Evolutionary conservation across 495 filamentous ascomycete genomes (phyloP).

Genomic region (Penicillium tannophilum): DNA sequence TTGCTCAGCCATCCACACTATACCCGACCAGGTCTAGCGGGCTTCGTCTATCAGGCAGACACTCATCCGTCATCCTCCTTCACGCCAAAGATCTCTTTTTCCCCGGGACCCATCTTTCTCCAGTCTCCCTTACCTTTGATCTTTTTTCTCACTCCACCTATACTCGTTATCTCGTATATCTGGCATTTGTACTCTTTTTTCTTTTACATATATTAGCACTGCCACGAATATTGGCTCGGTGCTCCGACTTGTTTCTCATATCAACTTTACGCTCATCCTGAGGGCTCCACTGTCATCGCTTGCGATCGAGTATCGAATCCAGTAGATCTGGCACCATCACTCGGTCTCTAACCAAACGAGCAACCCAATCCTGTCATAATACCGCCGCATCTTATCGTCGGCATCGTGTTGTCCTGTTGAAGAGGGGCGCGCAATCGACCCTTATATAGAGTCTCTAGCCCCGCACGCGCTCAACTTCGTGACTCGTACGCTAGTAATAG

Average conservation of each 20-base stretch:
- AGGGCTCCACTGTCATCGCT: not conserved
- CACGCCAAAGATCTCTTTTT: slow-evolving; percentile 12
- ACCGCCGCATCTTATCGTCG: not conserved
- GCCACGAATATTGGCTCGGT: not conserved
- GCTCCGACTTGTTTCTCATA: not conserved
- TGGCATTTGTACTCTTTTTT: not conserved
- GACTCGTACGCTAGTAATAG: slow-evolving; percentile 26
- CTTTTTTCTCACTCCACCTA: not conserved
- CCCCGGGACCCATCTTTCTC: slow-evolving; percentile 12
- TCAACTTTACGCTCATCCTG: not conserved
- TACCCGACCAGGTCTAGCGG: slow-evolving; percentile 26
- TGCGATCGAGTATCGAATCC: not conserved
- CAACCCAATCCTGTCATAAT: not conserved
- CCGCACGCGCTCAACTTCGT: slow-evolving; percentile 14
- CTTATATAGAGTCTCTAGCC: slow-evolving; percentile 5
- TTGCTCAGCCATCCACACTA: slow-evolving; percentile 27
- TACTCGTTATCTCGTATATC: not conserved
- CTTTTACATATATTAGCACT: slow-evolving; percentile 2
- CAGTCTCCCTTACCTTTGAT: slow-evolving; percentile 6
- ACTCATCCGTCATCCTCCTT: slow-evolving; percentile 24
- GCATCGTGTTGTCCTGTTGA: slow-evolving; percentile 1
- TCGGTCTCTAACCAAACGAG: not conserved
- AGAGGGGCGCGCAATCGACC: slow-evolving; percentile 4
- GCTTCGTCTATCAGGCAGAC: slow-evolving; percentile 49
- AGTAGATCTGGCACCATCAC: not conserved